Conservation (phyloP, 2,329 filamentous ascomycete genomes). For the Raffaelea ambrosiae region DNA sequence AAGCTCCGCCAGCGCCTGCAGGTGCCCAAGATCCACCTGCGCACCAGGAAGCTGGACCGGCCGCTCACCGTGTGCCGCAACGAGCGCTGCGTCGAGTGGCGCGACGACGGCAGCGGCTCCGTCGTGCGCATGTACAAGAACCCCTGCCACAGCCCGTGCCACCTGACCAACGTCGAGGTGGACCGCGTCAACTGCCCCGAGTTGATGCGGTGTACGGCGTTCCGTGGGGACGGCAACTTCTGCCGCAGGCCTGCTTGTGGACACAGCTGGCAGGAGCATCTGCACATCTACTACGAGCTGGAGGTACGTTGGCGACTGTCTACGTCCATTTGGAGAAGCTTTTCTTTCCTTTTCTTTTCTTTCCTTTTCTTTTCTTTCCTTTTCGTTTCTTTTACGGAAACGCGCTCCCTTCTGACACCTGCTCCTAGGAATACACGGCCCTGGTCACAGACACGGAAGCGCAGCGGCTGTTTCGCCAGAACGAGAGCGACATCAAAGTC, state of each 20-base stretch:
- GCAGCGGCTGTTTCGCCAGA: slow-evolving; percentile 15
- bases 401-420: background rate
- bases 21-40: slow-evolving; percentile 17
- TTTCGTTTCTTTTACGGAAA: background rate
- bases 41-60: slow-evolving; percentile 13
- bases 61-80: slow-evolving; percentile 24
- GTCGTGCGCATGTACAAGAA: slow-evolving; percentile 20
- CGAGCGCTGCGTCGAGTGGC: slow-evolving; percentile 17
- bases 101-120: slow-evolving; percentile 16
- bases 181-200: slow-evolving; percentile 16
- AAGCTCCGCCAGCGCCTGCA: slow-evolving; percentile 19
- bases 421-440: slow-evolving; percentile 11
- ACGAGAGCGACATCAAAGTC: slow-evolving; percentile 16
- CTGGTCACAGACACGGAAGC: slow-evolving; percentile 18
- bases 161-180: slow-evolving; percentile 17
- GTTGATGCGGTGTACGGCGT: slow-evolving; percentile 20
- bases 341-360: too few relatives aligned
- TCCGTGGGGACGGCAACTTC: slow-evolving; percentile 11
- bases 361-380: background rate
- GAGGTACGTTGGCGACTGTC: too few relatives aligned
- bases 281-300: slow-evolving; percentile 25
- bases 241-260: slow-evolving; percentile 13
- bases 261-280: slow-evolving; percentile 27
- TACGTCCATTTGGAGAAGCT: too few relatives aligned
- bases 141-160: slow-evolving; percentile 23